These are phyloP conservation scores for Pleurotus giganteus DNA, from an alignment of 768 basidiomycete species.

Conservation along the genomic window DNA sequence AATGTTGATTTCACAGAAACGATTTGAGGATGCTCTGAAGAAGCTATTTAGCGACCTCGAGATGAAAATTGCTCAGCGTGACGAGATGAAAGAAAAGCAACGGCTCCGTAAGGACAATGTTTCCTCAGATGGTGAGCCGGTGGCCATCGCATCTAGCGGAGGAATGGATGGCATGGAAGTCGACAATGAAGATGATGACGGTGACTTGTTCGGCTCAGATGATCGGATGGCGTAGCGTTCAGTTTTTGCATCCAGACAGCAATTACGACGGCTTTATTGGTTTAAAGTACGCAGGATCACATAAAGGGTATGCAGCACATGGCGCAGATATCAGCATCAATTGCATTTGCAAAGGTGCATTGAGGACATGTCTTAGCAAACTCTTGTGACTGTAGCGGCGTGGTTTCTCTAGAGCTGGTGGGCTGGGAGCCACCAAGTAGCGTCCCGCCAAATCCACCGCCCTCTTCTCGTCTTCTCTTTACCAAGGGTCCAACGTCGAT, in stretches of 20 bases:
- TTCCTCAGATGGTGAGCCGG: conserved; percentile 31
- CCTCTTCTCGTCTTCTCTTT: conserved; percentile 53
- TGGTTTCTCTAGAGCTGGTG: conserved; percentile 3
- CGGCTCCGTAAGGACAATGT: conserved; percentile 71
- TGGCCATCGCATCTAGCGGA: conserved; percentile 33
- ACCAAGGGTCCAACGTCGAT: conserved; percentile 40
- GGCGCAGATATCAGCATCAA: conserved; percentile 39
- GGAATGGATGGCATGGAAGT: conserved; percentile 10
- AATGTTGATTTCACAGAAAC: conserved; percentile 53
- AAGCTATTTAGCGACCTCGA: conserved; percentile 86
- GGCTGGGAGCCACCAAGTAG: conserved; percentile 45
- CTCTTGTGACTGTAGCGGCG: not conserved
- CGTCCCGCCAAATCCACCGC: conserved; percentile 72
- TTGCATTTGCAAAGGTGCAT: conserved; percentile 60
- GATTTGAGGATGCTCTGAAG: conserved; percentile 89
- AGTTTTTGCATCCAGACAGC: not conserved
- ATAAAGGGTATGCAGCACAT: conserved; percentile 45
- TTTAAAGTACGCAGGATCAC: conserved; percentile 22
- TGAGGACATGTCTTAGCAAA: conserved; percentile 43
- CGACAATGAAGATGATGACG: conserved; percentile 26
- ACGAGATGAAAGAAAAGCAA: conserved; percentile 76
- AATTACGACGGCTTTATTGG: not conserved
- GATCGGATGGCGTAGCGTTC: conserved; percentile 16
- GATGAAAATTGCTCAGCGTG: conserved; percentile 76
- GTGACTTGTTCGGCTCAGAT: conserved; percentile 54